Conservation (phyloP, 768 basidiomycete species). For the Leccinum barrowsii region DNA sequence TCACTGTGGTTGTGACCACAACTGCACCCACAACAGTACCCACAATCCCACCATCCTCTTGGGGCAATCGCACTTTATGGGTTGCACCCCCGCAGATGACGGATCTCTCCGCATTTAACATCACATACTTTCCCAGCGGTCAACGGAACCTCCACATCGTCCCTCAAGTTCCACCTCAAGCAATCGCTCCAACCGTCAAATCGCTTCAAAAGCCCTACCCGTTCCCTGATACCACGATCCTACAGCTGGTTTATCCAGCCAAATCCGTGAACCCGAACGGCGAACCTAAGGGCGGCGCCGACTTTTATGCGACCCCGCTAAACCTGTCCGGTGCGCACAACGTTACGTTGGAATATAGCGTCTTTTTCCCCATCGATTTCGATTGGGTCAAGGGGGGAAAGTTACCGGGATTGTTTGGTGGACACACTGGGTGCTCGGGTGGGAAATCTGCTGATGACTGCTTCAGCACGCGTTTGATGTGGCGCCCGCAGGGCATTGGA, state of each 20-base stretch:
- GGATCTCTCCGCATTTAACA: constrained; percentile 57
- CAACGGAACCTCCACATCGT: constrained; percentile 55
- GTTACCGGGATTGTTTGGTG: constrained; percentile 77
- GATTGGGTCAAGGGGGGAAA: constrained; percentile 83
- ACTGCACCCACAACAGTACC: neutral
- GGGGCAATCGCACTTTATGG: constrained; percentile 40
- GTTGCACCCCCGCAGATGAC: constrained; percentile 48
- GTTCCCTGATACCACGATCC: constrained; percentile 37
- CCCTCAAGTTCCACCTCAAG: constrained; percentile 40
- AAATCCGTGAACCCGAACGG: constrained; percentile 65
- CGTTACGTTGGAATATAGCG: constrained; percentile 63
- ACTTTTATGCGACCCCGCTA: constrained; percentile 58
- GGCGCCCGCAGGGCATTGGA: constrained; percentile 61
- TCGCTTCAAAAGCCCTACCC: constrained; percentile 5
- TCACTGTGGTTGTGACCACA: constrained; percentile 10
- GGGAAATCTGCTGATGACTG: constrained; percentile 69
- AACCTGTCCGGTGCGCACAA: constrained; percentile 45
- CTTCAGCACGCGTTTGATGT: constrained; percentile 87
- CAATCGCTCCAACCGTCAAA: constrained; percentile 24
- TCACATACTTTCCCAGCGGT: constrained; percentile 54
- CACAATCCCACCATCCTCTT: constrained; percentile 3
- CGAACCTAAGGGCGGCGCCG: constrained; percentile 64
- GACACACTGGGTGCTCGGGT: constrained; percentile 65
- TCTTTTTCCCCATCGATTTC: constrained; percentile 74
- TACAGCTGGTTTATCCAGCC: constrained; percentile 68